Evolutionary conservation across 169 alveolate species (phyloP), one percentile per base, ranked within the genome.

Genomic region (Eimeria praecox): DNA sequence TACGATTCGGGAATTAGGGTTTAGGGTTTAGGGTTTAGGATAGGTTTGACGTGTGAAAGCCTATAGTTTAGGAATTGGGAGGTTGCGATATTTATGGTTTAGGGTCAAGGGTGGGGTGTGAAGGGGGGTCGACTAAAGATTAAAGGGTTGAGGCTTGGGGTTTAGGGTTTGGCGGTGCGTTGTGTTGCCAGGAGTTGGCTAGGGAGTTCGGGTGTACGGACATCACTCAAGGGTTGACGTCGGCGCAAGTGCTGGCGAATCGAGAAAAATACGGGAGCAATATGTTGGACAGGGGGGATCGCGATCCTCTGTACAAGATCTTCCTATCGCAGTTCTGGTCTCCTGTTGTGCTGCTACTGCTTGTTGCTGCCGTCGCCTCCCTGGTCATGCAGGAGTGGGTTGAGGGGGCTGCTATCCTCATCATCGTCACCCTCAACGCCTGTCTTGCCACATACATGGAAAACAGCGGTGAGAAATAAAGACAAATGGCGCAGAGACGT

Each of bases 391-490:
- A 97, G 49, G 98, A 98, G 96, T 90, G 97, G 96, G 99, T 98
- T n/a, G 99, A 98, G 80, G 99, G 99, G 71, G 95, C 96, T 40
- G 98, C 98, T 59, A 98, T 98, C 69, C 94, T 98, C 66, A 91
- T 98, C 95, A 98, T 98, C 64, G 98, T 98, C 91, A 96, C 98
- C 86, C 94, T 98, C 66, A 98, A 98, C 94, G 99, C 99, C 33
- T 97, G 98, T 75, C 97, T 98, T 95, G 99, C 99, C 24, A 98
- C 99, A 0, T 98, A 98, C 96, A 98, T 98, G 99, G 99, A 98
- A 89, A 97, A 97, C 83, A 97, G 98, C 52, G 96, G 96, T 93
- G 52, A 54, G 90, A 56, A 27, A 56, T 14, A 27, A 18, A 75
- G 18, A 20, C 42, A 75, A 27, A 27, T 12, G 27, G 18, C 62